Evolutionary conservation across 176 grass and related monocot genomes (phyloP).

Genomic region (Tillandsia leiboldiana): DNA sequence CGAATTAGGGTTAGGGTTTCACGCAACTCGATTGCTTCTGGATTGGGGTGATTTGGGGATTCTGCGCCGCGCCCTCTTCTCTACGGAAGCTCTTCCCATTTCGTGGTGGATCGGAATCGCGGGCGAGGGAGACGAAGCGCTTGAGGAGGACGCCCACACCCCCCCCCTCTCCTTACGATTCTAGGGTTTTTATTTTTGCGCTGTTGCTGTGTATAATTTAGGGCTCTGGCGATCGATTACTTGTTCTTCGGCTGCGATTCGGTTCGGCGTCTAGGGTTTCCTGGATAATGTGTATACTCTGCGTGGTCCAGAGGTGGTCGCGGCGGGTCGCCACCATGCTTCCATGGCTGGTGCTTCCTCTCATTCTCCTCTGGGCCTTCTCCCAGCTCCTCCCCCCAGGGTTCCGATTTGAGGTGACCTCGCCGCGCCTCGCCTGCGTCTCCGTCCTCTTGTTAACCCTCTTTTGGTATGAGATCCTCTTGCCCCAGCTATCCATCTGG

Average conservation of each 20-base stretch:
- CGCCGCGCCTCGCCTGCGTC: conserved; percentile 82
- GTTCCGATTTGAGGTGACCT: conserved; percentile 90
- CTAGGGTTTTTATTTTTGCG: neutral
- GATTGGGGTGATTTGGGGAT: conserved; percentile 5
- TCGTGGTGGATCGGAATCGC: neutral
- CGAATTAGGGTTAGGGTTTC: neutral
- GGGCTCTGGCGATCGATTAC: conserved; percentile 35
- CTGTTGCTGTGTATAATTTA: neutral
- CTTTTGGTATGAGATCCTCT: conserved; percentile 94
- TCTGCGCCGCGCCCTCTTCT: neutral
- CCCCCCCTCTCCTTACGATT: neutral
- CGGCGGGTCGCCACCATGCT: conserved; percentile 83
- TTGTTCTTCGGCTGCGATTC: neutral
- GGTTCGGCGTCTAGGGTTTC: conserved; percentile 15
- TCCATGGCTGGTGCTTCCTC: conserved; percentile 77
- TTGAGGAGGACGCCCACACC: neutral
- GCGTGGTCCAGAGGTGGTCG: conserved; percentile 93
- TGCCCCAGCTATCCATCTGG: conserved; percentile 71
- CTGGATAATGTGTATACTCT: conserved; percentile 93
- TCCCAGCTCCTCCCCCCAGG: conserved; percentile 75
- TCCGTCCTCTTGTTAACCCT: conserved; percentile 87
- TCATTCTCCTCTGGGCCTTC: conserved; percentile 72
- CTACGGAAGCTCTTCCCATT: neutral
- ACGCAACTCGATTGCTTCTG: conserved; percentile 10
- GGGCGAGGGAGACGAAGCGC: neutral